Evolutionary conservation across 345 rosid genomes (phyloP).

Genomic region (Abelmoschus esculentus): DNA sequence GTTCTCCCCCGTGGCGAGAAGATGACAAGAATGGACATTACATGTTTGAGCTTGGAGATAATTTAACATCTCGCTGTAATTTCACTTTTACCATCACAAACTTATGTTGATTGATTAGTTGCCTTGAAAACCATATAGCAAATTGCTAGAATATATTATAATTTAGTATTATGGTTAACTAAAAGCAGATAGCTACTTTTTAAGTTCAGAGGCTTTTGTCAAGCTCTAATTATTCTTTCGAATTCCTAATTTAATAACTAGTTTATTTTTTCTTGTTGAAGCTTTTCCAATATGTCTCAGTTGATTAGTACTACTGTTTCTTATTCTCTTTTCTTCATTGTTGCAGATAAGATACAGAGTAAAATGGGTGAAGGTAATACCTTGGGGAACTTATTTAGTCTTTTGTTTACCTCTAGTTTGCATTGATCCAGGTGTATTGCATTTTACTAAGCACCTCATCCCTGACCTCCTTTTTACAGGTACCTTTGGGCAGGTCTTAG

Average conservation of each 20-base stretch:
- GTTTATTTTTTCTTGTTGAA: background rate
- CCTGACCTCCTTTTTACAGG: constrained; percentile 26
- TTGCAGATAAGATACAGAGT: constrained; percentile 68
- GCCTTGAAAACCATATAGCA: background rate
- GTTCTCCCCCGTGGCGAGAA: constrained; percentile 75
- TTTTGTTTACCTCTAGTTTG: constrained; percentile 6
- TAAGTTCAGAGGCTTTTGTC: background rate
- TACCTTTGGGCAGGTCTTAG: constrained; percentile 82
- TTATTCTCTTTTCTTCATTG: constrained; percentile 10
- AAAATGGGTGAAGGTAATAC: constrained; percentile 79
- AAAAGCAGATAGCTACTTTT: background rate
- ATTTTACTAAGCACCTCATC: background rate
- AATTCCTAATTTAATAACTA: background rate
- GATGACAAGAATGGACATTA: constrained; percentile 83
- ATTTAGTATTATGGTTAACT: background rate
- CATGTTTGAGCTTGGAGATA: constrained; percentile 30
- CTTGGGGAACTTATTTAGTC: background rate
- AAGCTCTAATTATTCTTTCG: background rate
- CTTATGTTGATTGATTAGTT: background rate
- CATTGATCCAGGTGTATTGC: background rate
- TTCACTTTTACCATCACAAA: constrained; percentile 3
- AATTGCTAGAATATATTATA: background rate
- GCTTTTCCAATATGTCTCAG: background rate
- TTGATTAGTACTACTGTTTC: background rate
- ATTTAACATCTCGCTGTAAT: constrained; percentile 49